Base-by-base conservation (phyloP, 2,329 filamentous ascomycete species). In the Fusarium concolor region DNA sequence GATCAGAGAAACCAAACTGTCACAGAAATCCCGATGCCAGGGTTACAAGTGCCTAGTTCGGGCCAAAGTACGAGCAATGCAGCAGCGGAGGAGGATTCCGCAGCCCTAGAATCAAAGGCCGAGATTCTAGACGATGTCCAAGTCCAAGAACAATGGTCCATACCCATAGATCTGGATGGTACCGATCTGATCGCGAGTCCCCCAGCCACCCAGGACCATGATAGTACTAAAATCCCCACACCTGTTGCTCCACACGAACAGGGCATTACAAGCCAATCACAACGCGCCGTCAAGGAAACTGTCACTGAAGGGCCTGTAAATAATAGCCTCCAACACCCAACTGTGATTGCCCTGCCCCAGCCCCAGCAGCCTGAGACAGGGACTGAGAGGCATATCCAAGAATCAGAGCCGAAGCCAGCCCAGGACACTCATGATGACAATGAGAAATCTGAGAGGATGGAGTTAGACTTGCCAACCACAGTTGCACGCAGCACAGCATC, bases 1-100 rank as follows among this genome's bases (percentile, higher is more conserved):
- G 53, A 61, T 35, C 47, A 58, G 49, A 57, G 62, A 43, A 57
- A 64, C 37, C 28, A 65, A 29, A 38, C 31, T 62, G 51, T 55
- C 54, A 58, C 60, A 72, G 62, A 61, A 60, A 74, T 60, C 59
- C 67, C 67, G 65, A 70, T 70, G 68, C 62, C 58, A 71, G 61
- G 56, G 49, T 55, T 62, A 56, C 52, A 65, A 28, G 35, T 62
- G 52, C 57, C 65, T 24, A 53, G 45, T 50, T 46, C 42, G 31
- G 61, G 62, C 56, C 56, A 53, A 46, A 62, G 41, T 47, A 38
- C 26, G 37, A 65, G 58, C 42, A 51, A 50, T 62, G 42, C 39
- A 54, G 57, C 37, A 29, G 53, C 42, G 50, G 55, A 59, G 15
- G 52, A 55, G 14, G 22, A 56, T 43, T 39, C 53, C 47, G 26